A percentile compares a stretch with the other conserved stretches of the same genome.
Conservation (phyloP, 352 stramenopile genomes). For the Pythium plurisporium region DNA sequence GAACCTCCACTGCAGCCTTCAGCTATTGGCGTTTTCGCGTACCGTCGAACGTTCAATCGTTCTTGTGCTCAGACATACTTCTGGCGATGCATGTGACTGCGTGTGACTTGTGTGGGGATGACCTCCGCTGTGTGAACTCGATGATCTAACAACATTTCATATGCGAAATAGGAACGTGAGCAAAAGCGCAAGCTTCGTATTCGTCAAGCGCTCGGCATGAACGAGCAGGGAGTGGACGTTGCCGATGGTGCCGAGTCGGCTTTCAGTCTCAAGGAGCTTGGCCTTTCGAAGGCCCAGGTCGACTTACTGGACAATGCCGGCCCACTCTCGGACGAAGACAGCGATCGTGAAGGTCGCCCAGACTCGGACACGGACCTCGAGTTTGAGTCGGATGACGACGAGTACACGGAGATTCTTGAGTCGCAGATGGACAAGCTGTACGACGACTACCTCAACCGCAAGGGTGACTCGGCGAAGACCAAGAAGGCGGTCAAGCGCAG, state of each 20-base stretch:
- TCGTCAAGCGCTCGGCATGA: constrained; percentile 77
- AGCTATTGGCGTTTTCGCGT: constrained; percentile 76
- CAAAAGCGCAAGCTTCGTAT: constrained; percentile 83
- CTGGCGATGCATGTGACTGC: constrained; percentile 10
- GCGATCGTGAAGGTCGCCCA: constrained; percentile 9
- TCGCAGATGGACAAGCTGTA: constrained; percentile 85
- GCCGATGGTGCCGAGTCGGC: constrained; percentile 67
- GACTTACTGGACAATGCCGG: constrained; percentile 72
- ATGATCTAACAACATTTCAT: not conserved
- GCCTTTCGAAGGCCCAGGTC: constrained; percentile 72
- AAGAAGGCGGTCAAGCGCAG: constrained; percentile 82
- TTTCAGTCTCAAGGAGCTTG: constrained; percentile 78
- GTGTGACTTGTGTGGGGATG: constrained; percentile 5
- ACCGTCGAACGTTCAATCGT: constrained; percentile 79
- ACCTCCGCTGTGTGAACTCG: not conserved
- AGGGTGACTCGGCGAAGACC: constrained; percentile 76
- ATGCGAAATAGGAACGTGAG: constrained; percentile 86
- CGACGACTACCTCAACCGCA: constrained; percentile 72
- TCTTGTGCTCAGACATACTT: constrained; percentile 87
- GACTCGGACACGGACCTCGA: constrained; percentile 24
- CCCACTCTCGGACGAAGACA: constrained; percentile 41
- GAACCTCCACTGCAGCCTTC: constrained; percentile 78
- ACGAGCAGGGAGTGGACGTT: constrained; percentile 76
- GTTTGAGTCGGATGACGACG: constrained; percentile 43
- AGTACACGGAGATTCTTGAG: constrained; percentile 78